Evolutionary conservation across 441 rosid species (phyloP).

Genomic region (Populus hybrid): DNA sequence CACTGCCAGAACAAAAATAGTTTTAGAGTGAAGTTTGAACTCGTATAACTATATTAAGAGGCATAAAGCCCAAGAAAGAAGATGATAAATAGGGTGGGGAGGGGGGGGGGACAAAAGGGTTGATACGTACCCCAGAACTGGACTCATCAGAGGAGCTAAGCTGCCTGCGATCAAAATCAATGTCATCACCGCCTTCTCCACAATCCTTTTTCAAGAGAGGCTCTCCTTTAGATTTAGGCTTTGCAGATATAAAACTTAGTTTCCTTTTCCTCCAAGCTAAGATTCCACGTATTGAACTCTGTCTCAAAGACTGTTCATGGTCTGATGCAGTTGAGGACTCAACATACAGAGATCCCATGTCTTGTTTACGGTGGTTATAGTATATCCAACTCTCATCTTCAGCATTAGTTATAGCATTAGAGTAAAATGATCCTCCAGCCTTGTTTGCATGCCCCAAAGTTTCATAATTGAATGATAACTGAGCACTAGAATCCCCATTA

Average conservation of each 20-base stretch:
- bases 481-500: slow-evolving; percentile 35
- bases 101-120: not conserved
- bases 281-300: slow-evolving; percentile 47
- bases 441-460: slow-evolving; percentile 60
- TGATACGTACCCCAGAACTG: slow-evolving; percentile 41
- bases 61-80: not conserved
- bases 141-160: slow-evolving; percentile 72
- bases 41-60: not conserved
- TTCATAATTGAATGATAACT: slow-evolving; percentile 56
- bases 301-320: slow-evolving; percentile 34
- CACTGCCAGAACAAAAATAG: slow-evolving; percentile 32
- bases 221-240: slow-evolving; percentile 67
- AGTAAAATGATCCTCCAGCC: slow-evolving; percentile 40
- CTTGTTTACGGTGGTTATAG: slow-evolving; percentile 47
- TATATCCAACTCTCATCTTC: slow-evolving; percentile 66
- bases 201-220: slow-evolving; percentile 70
- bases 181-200: slow-evolving; percentile 90
- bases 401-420: slow-evolving; percentile 30
- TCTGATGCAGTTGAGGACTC: slow-evolving; percentile 35
- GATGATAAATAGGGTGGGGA: not conserved
- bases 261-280: slow-evolving; percentile 73
- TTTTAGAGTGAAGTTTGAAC: not conserved
- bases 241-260: slow-evolving; percentile 48
- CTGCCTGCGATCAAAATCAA: slow-evolving; percentile 70
- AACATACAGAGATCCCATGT: slow-evolving; percentile 33